Conservation (phyloP, 305 asterid species). For the Ilex paraguariensis region DNA sequence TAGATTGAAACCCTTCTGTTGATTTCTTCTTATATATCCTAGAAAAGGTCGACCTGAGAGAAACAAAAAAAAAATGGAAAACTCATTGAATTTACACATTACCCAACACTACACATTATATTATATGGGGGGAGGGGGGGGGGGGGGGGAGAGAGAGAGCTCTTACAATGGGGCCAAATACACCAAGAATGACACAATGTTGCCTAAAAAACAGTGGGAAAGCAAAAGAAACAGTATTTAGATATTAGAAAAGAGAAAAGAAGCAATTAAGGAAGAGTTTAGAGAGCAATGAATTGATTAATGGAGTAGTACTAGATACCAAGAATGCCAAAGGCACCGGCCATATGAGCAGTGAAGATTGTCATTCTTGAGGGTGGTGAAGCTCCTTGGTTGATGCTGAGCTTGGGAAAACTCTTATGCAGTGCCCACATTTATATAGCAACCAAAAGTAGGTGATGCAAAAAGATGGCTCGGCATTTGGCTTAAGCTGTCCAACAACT, state of each 20-base stretch:
- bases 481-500: background rate
- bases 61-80: no score
- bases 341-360: conserved; percentile 18
- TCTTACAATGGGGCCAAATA: conserved; percentile 70
- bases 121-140: no score
- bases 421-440: conserved; percentile 18
- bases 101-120: no score
- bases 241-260: background rate
- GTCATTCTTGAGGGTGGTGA: conserved; percentile 39
- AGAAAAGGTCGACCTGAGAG: conserved; percentile 55
- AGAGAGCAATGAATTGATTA: no score
- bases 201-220: conserved; percentile 33
- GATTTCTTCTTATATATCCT: conserved; percentile 61
- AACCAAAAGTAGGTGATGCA: conserved; percentile 1
- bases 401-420: background rate
- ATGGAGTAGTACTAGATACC: conserved; percentile 24
- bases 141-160: background rate
- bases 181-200: conserved; percentile 75
- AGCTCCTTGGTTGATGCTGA: conserved; percentile 29
- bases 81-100: no score
- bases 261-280: background rate
- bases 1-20: conserved; percentile 54
- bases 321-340: conserved; percentile 61
- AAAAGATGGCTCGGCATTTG: conserved; percentile 8
- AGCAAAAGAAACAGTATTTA: no score